Base-by-base conservation (phyloP, 441 rosid species). In the Bruguiera hainesii region DNA sequence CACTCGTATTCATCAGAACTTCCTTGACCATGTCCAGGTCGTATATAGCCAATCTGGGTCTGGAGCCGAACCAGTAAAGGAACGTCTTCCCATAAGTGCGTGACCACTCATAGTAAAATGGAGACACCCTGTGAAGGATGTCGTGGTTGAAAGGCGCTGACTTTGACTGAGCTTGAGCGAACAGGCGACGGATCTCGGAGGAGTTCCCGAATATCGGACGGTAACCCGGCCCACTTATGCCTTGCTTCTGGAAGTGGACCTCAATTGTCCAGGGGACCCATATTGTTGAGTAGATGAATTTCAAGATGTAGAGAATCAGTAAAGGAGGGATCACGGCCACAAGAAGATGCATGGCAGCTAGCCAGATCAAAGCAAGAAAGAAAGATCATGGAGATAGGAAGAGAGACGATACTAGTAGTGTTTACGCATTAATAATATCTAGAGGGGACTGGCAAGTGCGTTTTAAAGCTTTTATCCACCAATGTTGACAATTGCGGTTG, bases 31-130 rank as follows among this genome's bases (percentile, higher is more conserved):
- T 64, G 7, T 57, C 84, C 61, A 85, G 86, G 75, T 90, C 91
- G 39, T 82, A 68, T 11, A 82, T 60, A 0, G 78, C 87, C 60
- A 90, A 68, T 66, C 87, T 78, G 18, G 93, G 87, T 59, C 37
- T 71, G 10, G 80, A 69, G 39, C 96, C 96, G 63, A 84, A 83
- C 97, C 91, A 91, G 73, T 76, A 87, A 11, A 89, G 69, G 50
- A 85, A 88, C 21, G 82, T 81, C 56, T 72, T 81, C 53, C 93
- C 93, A 3, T 85, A 88, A 56, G 4, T 51, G 51, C 46, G 64
- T 15, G 89, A 81, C 93, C 93, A 87, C 11, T 8, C 42, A 68
- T 80, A 64, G 82, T 85, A 83, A 67, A 76, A 81, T 15, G 93
- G 89, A 56, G 76, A 71, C 70, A 67, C 75, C 20, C 87, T 77